phyloP scores from a whole-genome alignment of 2,329 filamentous ascomycete genomes.

The Diaporthe ilicicola region DNA sequence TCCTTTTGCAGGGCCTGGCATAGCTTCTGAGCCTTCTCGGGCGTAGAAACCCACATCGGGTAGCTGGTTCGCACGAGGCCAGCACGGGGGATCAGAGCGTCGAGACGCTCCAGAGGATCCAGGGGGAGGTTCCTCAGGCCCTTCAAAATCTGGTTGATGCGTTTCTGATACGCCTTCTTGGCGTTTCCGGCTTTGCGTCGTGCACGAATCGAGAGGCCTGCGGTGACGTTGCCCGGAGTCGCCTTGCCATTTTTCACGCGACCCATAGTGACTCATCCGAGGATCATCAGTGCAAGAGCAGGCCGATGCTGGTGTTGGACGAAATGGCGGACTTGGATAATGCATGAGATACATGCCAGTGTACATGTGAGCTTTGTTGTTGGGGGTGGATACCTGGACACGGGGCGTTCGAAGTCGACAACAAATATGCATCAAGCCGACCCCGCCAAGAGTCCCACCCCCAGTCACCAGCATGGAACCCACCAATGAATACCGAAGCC shows the following conservation, averaged over 20 bases:
- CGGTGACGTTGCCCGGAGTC: not conserved
- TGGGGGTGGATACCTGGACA: constrained; percentile 1
- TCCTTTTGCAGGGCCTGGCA: constrained; percentile 13
- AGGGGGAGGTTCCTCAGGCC: not conserved
- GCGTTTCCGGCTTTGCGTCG: not conserved
- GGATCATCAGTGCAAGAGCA: not conserved
- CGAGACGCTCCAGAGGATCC: constrained; percentile 12
- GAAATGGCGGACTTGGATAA: not conserved
- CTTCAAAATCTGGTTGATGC: not conserved
- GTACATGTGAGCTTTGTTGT: not conserved
- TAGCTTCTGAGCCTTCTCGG: not conserved
- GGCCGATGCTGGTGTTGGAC: not conserved
- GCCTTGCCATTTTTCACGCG: not conserved
- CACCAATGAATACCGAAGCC: not conserved
- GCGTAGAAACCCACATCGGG: constrained; percentile 2
- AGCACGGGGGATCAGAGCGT: not conserved
- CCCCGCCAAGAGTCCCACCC: constrained; percentile 19
- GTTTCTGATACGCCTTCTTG: constrained; percentile 8
- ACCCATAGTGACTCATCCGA: not conserved
- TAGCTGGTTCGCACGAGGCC: constrained; percentile 9
- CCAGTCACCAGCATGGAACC: not conserved
- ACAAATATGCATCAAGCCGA: constrained; percentile 10
- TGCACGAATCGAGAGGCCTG: constrained; percentile 12
- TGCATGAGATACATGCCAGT: not conserved
- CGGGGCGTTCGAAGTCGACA: constrained; percentile 5